phyloP scores from a whole-genome alignment of 2,329 filamentous ascomycete genomes.

The Neodidymelliopsis sp. region DNA sequence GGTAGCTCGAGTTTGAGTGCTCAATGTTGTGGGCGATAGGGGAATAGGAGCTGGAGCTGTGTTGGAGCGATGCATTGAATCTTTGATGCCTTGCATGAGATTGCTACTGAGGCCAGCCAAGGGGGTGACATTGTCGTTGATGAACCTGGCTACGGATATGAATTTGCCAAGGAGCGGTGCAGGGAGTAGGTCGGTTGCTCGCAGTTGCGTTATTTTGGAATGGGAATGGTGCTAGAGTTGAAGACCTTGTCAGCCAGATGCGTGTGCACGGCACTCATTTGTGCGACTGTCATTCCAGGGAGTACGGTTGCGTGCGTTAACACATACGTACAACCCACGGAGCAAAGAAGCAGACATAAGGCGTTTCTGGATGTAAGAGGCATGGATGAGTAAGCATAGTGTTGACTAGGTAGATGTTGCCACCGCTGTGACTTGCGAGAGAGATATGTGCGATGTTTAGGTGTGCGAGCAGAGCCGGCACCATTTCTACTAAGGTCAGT shows the following conservation, averaged over 20 bases:
- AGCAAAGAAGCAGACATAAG: constrained; percentile 42
- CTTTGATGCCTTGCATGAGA: constrained; percentile 25
- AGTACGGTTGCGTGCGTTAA: not conserved
- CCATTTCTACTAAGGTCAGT: constrained; percentile 34
- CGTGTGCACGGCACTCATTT: too few relatives aligned
- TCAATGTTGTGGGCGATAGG: constrained; percentile 13
- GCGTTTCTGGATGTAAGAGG: constrained; percentile 34
- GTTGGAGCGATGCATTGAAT: constrained; percentile 13
- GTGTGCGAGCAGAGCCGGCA: constrained; percentile 37
- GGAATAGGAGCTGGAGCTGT: constrained; percentile 22
- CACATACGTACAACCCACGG: constrained; percentile 33
- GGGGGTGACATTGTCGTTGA: constrained; percentile 35
- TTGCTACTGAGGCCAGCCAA: constrained; percentile 30
- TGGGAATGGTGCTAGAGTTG: constrained; percentile 31
- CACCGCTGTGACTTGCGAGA: constrained; percentile 44
- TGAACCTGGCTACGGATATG: constrained; percentile 26
- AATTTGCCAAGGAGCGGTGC: constrained; percentile 36
- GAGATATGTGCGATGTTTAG: constrained; percentile 40
- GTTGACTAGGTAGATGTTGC: constrained; percentile 41
- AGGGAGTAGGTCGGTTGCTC: constrained; percentile 36
- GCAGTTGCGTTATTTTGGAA: constrained; percentile 28
- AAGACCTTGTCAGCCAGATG: not conserved
- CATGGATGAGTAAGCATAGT: constrained; percentile 36
- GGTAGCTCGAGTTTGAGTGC: constrained; percentile 3
- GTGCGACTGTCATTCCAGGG: too few relatives aligned